A percentile compares a stretch with the other conserved stretches of the same genome.
Evolutionary conservation across 1,284 basidiomycete genomes (phyloP).

Genomic region (Anthracocystis setariae): DNA sequence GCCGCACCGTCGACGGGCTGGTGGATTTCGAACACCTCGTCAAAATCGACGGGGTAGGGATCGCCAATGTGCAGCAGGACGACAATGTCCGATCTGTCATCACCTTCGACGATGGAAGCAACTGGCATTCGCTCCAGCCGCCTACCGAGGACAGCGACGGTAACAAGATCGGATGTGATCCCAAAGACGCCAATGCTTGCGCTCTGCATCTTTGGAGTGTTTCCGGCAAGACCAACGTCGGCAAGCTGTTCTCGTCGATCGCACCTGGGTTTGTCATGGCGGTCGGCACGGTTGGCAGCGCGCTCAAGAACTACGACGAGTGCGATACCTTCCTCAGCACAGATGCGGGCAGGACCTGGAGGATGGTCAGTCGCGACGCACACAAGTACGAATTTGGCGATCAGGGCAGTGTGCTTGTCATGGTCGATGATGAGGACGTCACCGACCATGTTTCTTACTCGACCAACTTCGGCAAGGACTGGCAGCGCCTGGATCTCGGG

Average conservation of each 20-base stretch:
- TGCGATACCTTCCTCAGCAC: constrained; percentile 92
- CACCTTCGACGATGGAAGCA: constrained; percentile 90
- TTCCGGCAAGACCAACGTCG: constrained; percentile 88
- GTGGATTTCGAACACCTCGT: constrained; percentile 93
- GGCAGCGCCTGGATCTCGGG: constrained; percentile 79
- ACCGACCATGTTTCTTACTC: constrained; percentile 82
- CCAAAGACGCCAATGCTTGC: constrained; percentile 74
- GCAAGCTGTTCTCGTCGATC: constrained; percentile 89
- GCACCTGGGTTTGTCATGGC: constrained; percentile 95
- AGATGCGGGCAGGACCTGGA: constrained; percentile 89
- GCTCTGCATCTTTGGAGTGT: constrained; percentile 92
- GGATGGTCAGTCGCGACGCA: constrained; percentile 79
- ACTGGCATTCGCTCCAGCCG: constrained; percentile 78
- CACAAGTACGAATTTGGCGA: constrained; percentile 98
- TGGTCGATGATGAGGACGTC: constrained; percentile 86
- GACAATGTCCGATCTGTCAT: constrained; percentile 76
- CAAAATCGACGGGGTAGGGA: constrained; percentile 90
- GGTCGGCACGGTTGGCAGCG: constrained; percentile 84
- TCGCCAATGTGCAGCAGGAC: constrained; percentile 84
- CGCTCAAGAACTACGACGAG: constrained; percentile 81
- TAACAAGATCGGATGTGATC: constrained; percentile 75
- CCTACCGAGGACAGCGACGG: constrained; percentile 76
- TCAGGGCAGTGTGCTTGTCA: constrained; percentile 81
- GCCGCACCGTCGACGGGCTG: constrained; percentile 84
- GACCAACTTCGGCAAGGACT: constrained; percentile 83